phyloP scores from a whole-genome alignment of 257 asterid genomes.

The Catharanthus roseus region DNA sequence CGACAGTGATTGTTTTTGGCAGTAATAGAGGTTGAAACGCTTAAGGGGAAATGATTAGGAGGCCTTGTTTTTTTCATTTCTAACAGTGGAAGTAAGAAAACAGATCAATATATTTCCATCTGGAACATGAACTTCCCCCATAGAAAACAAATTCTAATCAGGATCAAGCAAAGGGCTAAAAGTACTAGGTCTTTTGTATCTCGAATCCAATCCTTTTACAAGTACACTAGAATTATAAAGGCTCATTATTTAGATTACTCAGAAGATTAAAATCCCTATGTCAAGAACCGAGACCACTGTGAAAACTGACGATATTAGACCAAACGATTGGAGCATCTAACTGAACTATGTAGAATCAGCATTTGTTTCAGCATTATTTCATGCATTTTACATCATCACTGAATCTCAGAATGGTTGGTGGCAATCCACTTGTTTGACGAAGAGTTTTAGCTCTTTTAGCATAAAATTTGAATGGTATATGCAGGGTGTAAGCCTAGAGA shows the following conservation, averaged over 20 bases:
- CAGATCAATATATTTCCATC: not conserved
- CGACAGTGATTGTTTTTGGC: too few species aligned
- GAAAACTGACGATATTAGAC: not conserved
- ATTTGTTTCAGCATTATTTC: not conserved
- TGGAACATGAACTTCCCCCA: not conserved
- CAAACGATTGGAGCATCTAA: not conserved
- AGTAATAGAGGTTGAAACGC: too few species aligned
- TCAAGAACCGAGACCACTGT: too few species aligned
- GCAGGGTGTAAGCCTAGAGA: conserved; percentile 82
- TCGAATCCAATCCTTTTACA: not conserved
- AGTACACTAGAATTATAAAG: not conserved
- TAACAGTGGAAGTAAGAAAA: too few species aligned
- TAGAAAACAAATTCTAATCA: not conserved
- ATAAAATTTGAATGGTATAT: not conserved
- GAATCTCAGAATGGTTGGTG: not conserved
- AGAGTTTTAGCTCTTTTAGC: too few species aligned
- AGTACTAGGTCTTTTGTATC: not conserved
- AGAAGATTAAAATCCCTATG: not conserved
- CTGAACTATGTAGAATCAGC: not conserved
- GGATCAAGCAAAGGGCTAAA: not conserved
- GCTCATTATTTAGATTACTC: not conserved
- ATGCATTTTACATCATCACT: not conserved
- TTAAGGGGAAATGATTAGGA: too few species aligned
- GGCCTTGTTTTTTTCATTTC: not conserved
- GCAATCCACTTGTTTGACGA: too few species aligned